Evolutionary conservation across 148 eudicot genomes (phyloP).

Genomic region (Camellia granthamiana): DNA sequence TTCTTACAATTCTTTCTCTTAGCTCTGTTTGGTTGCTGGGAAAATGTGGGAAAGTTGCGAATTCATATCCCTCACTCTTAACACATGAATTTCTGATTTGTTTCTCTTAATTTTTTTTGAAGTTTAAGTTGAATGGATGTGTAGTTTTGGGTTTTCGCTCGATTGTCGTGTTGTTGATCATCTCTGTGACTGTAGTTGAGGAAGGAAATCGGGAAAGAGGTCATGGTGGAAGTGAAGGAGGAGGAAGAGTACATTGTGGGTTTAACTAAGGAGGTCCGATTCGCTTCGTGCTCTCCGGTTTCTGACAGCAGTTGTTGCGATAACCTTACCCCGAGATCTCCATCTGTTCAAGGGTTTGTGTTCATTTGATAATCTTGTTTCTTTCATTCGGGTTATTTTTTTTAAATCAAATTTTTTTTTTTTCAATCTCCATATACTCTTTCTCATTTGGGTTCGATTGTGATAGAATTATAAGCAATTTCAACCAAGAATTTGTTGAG

Average conservation of each 20-base stretch:
- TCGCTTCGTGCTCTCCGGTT: slow-evolving; percentile 29
- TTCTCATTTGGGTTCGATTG: too few species aligned
- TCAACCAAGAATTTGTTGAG: background rate
- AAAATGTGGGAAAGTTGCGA: background rate
- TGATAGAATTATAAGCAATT: too few species aligned
- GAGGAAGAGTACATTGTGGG: slow-evolving; percentile 24
- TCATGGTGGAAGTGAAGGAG: slow-evolving; percentile 32
- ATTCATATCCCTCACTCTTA: background rate
- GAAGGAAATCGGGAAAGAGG: slow-evolving; percentile 1
- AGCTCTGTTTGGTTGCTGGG: slow-evolving; percentile 7
- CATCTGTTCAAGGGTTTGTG: slow-evolving; percentile 30
- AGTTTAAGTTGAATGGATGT: background rate
- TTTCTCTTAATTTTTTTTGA: background rate
- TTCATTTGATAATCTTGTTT: background rate
- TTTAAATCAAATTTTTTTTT: background rate
- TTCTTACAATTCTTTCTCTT: background rate
- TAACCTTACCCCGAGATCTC: slow-evolving; percentile 23
- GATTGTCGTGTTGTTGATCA: slow-evolving; percentile 4
- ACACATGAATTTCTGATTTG: background rate
- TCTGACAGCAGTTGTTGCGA: slow-evolving; percentile 43
- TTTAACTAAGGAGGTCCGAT: slow-evolving; percentile 23
- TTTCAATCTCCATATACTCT: background rate
- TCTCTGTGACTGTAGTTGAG: background rate
- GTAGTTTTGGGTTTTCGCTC: background rate
- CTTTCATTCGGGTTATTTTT: background rate